Evolutionary conservation across 139 green algal species (phyloP), one percentile per base, ranked within the genome.

Genomic region (Picochlorum sp.): DNA sequence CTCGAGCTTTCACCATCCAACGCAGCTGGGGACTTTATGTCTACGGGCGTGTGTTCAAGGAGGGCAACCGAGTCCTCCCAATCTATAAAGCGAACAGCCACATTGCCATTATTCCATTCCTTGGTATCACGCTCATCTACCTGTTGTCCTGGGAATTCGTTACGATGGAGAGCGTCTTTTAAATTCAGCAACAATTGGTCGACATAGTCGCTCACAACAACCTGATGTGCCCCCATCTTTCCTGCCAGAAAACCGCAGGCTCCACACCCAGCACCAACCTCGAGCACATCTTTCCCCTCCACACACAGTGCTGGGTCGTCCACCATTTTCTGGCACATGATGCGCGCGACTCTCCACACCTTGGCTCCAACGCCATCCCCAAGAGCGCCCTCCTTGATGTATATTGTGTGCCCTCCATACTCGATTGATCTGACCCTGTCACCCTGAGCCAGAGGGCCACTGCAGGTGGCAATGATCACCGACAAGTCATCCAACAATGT

Each of bases 201-300:
- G 50, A 88, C 82, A 49, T 88, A 72, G 58, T 94, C 84, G 9
- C 71, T 86, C 21, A 94, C 55, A n/a, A 81, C 56, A 52, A 90
- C 82, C 72, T 70, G 30, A 18, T 10, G 4, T 8, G 85, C 87
- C 0, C 86, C 81, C 30, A 87, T 68, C 57, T 81, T 78, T 37
- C 85, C 83, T 6, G 87, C 88, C 26, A 88, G 57, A 54, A 95
- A 79, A 26, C 88, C 88, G 30, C 77, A 83, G 21, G 86, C 58
- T 34, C 88, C 88, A 57, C 81, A 90, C 3, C 88, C 88, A 21
- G 59, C 70, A 10, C 88, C 88, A 49, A 95, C 75, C 71, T 95
- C 88, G 57, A 95, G 69, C 51, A 95, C 85, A 2, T n/a, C 16
- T 18, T 61, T 55, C 23, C 75, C 79, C 4, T 7, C 5, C 16